Percentiles rank a stretch among this genome's conserved stretches.
Evolutionary conservation across 768 basidiomycete species (phyloP).

Genomic region (Pleurotus cornucopiae): DNA sequence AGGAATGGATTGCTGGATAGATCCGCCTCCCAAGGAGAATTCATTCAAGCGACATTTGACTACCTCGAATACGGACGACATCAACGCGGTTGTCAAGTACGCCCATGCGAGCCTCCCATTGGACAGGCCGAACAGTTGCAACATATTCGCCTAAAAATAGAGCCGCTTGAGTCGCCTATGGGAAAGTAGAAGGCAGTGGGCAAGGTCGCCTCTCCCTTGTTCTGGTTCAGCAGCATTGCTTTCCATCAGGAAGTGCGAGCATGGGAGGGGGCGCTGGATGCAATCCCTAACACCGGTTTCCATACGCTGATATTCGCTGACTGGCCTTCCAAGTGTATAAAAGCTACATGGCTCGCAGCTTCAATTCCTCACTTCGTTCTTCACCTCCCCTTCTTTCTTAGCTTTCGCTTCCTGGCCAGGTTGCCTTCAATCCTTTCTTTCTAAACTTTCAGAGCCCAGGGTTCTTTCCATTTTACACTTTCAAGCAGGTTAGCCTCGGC

Average conservation of each 20-base stretch:
- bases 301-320: background rate
- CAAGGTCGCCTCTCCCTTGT: constrained; percentile 4
- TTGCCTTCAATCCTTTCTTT: constrained; percentile 33
- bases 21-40: constrained; percentile 5
- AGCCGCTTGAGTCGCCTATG: background rate
- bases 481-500: constrained; percentile 3
- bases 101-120: background rate
- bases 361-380: constrained; percentile 12
- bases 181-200: background rate
- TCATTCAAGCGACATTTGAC: background rate
- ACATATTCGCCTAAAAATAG: constrained; percentile 3
- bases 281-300: background rate
- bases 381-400: constrained; percentile 20
- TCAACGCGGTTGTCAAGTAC: constrained; percentile 6
- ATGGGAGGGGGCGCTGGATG: constrained; percentile 1
- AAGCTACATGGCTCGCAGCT: constrained; percentile 3
- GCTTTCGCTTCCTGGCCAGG: constrained; percentile 29
- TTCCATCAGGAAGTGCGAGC: constrained; percentile 1
- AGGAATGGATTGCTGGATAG: background rate
- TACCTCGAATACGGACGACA: background rate
- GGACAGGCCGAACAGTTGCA: constrained; percentile 1
- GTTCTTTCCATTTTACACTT: constrained; percentile 25
- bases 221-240: background rate
- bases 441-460: constrained; percentile 20
- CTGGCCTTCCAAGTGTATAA: constrained; percentile 13